Evolutionary conservation across 345 rosid species (phyloP).

Genomic region (Salix udensis): DNA sequence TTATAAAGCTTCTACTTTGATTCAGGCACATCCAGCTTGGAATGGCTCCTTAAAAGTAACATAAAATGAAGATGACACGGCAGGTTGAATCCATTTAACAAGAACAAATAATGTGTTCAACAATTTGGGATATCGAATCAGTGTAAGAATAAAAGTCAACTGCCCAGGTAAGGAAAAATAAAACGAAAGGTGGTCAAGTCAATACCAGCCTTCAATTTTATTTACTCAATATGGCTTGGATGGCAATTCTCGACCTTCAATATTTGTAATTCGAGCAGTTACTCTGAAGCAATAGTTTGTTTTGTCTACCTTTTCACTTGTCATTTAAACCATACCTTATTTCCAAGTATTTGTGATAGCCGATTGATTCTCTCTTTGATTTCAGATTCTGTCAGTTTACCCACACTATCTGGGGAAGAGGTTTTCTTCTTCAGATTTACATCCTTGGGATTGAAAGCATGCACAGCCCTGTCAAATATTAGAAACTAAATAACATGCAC

Average conservation of each 20-base stretch:
- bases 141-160: neutral
- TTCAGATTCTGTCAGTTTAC: constrained; percentile 60
- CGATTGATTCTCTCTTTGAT: constrained; percentile 66
- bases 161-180: neutral
- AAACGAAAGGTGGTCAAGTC: neutral
- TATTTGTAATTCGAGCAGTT: neutral
- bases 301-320: neutral
- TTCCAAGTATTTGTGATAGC: constrained; percentile 43
- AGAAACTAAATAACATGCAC: neutral
- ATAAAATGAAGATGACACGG: neutral
- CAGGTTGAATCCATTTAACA: neutral
- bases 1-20: neutral
- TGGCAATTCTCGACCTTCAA: neutral
- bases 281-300: neutral
- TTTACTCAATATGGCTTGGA: neutral
- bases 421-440: constrained; percentile 43
- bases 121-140: neutral
- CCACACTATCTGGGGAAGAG: constrained; percentile 43
- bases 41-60: neutral
- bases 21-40: neutral
- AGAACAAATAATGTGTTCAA: neutral
- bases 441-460: constrained; percentile 89
- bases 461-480: constrained; percentile 49
- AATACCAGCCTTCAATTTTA: neutral
- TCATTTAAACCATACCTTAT: constrained; percentile 51